phyloP scores from a whole-genome alignment of 139 green algal genomes.

The Eudorina sp. region DNA sequence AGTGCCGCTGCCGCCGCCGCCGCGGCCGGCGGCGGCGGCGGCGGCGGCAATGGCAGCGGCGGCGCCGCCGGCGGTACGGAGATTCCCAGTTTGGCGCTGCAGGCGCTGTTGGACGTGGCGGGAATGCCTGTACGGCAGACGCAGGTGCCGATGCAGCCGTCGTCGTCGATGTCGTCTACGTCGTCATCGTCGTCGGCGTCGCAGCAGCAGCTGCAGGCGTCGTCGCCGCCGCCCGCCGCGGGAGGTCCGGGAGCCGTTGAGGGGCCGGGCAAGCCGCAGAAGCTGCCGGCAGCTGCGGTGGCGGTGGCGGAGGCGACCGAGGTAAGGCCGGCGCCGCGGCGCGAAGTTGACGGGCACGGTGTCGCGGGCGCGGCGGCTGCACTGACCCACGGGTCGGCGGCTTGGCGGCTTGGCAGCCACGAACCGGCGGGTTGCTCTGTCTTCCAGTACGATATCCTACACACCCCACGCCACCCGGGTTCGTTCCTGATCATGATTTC shows the following conservation, averaged over 20 bases:
- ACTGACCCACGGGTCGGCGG: no score
- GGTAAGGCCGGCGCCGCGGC: no score
- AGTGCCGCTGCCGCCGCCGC: neutral
- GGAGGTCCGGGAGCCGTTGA: neutral
- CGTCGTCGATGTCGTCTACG: no score
- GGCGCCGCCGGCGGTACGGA: neutral
- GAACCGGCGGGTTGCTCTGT: no score
- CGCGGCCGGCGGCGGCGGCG: neutral
- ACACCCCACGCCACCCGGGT: neutral
- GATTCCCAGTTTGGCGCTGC: neutral
- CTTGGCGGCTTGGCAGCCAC: no score
- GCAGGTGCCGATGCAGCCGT: no score
- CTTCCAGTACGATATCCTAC: no score
- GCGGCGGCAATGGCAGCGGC: neutral
- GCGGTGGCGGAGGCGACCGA: conserved; percentile 15
- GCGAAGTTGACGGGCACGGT: no score
- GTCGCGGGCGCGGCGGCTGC: no score
- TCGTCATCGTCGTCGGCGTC: neutral
- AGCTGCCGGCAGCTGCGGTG: neutral
- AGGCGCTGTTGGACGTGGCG: conserved; percentile 10
- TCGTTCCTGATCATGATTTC: neutral
- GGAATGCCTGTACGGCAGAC: neutral
- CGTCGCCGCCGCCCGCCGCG: neutral
- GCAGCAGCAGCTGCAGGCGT: neutral
- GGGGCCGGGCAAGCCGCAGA: neutral